Evolutionary conservation across 192 early-diverging fungal species (phyloP), one percentile per base, ranked within the genome.

Genomic region (Phycomyces nitens): DNA sequence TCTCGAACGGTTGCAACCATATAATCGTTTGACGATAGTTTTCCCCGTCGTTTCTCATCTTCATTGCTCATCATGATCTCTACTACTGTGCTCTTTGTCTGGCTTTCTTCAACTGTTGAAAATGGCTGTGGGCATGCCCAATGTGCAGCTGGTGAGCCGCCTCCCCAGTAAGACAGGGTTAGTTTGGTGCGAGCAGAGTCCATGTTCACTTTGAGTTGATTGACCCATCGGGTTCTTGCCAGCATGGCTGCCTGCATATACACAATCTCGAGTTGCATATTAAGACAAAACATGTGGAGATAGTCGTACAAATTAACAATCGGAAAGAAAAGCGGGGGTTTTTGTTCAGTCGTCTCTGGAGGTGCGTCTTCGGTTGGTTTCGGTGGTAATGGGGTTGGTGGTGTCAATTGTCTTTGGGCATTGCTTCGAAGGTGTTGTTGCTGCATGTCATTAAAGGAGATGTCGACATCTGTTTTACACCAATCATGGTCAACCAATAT

Each of bases 241-340:
- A 82, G 42, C 29, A 65, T 64, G 12, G 50, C 23, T 47, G 86
- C 80, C 74, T 90, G 87, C 44, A 80, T 77, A 40, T 76, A 76
- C n/a, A 94, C 66, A 9, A 86, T 79, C 44, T 92, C 89, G 10
- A 92, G 71, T 60, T 89, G 80, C 21, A 88, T 74, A 8, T 81
- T 86, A 15, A 87, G 73, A 42, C 85, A 81, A 20, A 89, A 80
- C 34, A 77, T 73, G 43, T 92, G 88, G 57, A 94, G 52, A 74
- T 87, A 89, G 62, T 91, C 86, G 59, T 92, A 91, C 34, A 94
- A 71, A 34, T 79, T 81, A 2, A 88, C 79, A 23, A 94, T 80
- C 23, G 88, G 87, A 12, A 86, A 80, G 29, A 81, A 78, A 7
- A 70, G 65, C 0, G 74, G 55, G 10, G 53, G 16, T 18, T 53